Conservation (phyloP, 495 filamentous ascomycete genomes). For the Penicillium herquei region DNA sequence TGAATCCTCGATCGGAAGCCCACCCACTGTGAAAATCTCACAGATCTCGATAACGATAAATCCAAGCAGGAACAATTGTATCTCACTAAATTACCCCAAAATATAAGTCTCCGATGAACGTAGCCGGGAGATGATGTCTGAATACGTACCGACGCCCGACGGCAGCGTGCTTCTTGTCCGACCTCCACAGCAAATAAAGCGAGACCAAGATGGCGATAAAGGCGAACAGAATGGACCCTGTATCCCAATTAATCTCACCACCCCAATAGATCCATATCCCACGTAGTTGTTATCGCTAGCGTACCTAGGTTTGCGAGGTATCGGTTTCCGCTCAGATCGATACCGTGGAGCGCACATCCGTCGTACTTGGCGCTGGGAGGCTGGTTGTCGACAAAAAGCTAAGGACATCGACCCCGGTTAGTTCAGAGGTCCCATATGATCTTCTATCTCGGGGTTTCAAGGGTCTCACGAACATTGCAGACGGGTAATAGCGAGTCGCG, state of each 20-base stretch:
- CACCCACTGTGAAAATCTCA: slow-evolving; percentile 93
- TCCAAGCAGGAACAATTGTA: slow-evolving; percentile 86
- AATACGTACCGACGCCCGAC: slow-evolving; percentile 80
- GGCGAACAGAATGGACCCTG: slow-evolving; percentile 88
- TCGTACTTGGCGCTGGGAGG: slow-evolving; percentile 54
- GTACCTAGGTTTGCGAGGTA: slow-evolving; percentile 83
- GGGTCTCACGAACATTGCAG: slow-evolving; percentile 77
- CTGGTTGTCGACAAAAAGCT: slow-evolving; percentile 54
- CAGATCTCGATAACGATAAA: slow-evolving; percentile 90
- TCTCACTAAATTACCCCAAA: slow-evolving; percentile 62
- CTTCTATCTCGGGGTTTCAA: not conserved
- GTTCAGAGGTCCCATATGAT: slow-evolving; percentile 2
- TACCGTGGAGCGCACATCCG: slow-evolving; percentile 72
- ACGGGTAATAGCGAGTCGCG: slow-evolving; percentile 92
- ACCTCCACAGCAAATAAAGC: slow-evolving; percentile 66
- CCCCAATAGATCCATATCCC: not conserved
- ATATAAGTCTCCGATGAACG: no score
- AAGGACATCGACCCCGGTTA: slow-evolving; percentile 15
- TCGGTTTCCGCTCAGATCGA: slow-evolving; percentile 59
- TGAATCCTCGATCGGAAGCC: slow-evolving; percentile 67
- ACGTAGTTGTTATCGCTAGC: slow-evolving; percentile 19
- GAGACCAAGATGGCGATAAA: slow-evolving; percentile 71
- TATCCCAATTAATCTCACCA: slow-evolving; percentile 8
- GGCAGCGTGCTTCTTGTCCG: slow-evolving; percentile 91
- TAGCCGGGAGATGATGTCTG: no score